Base-by-base conservation (phyloP, 345 rosid species). In the Boechera divaricarpa region DNA sequence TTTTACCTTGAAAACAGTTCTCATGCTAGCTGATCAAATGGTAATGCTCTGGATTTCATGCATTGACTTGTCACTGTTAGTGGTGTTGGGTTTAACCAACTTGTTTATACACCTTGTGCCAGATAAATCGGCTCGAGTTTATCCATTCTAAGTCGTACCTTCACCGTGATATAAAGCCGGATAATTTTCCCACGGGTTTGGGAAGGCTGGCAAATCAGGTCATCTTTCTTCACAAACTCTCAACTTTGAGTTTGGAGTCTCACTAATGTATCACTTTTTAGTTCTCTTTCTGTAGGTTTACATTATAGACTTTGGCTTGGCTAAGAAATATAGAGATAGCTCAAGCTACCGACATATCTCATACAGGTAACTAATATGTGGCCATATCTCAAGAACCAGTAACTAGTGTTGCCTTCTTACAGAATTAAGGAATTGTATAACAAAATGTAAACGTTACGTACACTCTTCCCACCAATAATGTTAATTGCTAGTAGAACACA, bases 401-500 rank as follows among this genome's bases (percentile, higher is more conserved):
- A 16, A 49, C 26, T 49, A 5, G 28, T 7, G 26, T 7, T 48
- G 26, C 9, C 11, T 3, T 49, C 54, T 49, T 51, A 16, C 28
- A 7, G 21, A 47, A 18, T n/a, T 16, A 60, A 59, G 69, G 10
- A 61, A 39, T 21, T 51, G 53, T 38, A 39, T 52, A 0, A 68
- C 54, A 31, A 60, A 12, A 24, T 32, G 38, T 54, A 35, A 56
- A 77, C 51, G 31, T 64, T 62, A 63, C 59, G 15, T 35, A 63
- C 67, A 63, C 60, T 71, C 62, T 28, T 63, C 68, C 16, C 36
- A 13, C 9, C 39, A 38, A 54, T 29, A 42, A 69, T 29, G 21
- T 31, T 18, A 69, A 62, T 69, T 1, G 24, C 75, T 61, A 76
- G 32, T 62, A 68, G 36, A 69, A 61, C 69, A 52, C 54, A 63